phyloP scores from a whole-genome alignment of 495 filamentous ascomycete species.

The Podospora fimiseda region DNA sequence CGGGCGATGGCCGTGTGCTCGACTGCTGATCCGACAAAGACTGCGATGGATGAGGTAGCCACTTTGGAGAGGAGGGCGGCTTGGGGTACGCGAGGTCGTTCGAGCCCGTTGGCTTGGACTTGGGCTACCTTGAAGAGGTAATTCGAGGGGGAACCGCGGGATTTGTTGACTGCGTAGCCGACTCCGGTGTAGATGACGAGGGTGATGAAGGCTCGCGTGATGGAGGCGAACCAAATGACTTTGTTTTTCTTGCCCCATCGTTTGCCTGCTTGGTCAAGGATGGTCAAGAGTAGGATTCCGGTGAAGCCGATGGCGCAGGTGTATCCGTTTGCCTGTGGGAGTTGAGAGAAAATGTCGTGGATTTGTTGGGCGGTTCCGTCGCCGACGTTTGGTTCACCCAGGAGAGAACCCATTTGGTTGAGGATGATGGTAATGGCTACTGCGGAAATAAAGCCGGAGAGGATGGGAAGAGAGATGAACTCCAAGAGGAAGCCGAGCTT shows the following conservation, averaged over 20 bases:
- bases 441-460: slow-evolving; percentile 46
- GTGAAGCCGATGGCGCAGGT: slow-evolving; percentile 43
- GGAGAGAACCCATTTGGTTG: slow-evolving; percentile 39
- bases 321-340: slow-evolving; percentile 35
- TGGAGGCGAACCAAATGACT: slow-evolving; percentile 37
- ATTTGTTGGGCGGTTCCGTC: slow-evolving; percentile 37
- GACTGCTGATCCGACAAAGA: slow-evolving; percentile 40
- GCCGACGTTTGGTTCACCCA: slow-evolving; percentile 37
- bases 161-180: slow-evolving; percentile 41
- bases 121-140: slow-evolving; percentile 37
- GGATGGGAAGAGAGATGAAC: slow-evolving; percentile 45
- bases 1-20: slow-evolving; percentile 46
- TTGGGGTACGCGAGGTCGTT: slow-evolving; percentile 31
- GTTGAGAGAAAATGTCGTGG: slow-evolving; percentile 35
- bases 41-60: slow-evolving; percentile 32
- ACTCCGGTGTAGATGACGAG: slow-evolving; percentile 43
- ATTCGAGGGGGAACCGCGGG: slow-evolving; percentile 25
- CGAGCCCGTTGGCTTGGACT: slow-evolving; percentile 38
- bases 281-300: slow-evolving; percentile 35
- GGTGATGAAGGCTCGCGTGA: slow-evolving; percentile 40
- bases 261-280: slow-evolving; percentile 41
- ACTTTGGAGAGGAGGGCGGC: slow-evolving; percentile 32
- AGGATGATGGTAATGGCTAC: slow-evolving; percentile 45
- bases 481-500: slow-evolving; percentile 48
- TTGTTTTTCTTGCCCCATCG: slow-evolving; percentile 41